These are phyloP conservation scores for Hepatocystis sp. DNA, from an alignment of 169 alveolate genomes.

Conservation along the genomic window DNA sequence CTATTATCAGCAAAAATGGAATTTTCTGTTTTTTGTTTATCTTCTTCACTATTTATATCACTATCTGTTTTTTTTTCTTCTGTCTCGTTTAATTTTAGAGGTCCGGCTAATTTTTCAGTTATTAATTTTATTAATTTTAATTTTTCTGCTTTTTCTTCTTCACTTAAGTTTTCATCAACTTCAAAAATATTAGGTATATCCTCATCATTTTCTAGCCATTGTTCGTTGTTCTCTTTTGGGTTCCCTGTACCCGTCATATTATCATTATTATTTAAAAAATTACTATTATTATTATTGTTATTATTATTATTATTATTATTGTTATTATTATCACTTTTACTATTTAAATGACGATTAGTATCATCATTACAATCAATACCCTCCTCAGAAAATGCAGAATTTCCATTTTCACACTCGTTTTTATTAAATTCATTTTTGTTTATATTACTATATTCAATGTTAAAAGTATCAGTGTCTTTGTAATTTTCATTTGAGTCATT, in stretches of 20 bases:
- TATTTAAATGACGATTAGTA: too few relatives aligned
- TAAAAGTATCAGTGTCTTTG: too few relatives aligned
- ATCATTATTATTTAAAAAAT: neutral
- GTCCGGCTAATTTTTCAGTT: conserved; percentile 74
- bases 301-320: neutral
- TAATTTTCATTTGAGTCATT: too few relatives aligned
- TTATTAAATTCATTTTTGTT: too few relatives aligned
- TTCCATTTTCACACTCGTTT: too few relatives aligned
- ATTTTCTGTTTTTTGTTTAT: conserved; percentile 8
- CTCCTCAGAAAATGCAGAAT: too few relatives aligned
- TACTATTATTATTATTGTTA: neutral
- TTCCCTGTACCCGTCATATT: neutral
- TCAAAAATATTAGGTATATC: conserved; percentile 70
- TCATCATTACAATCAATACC: too few relatives aligned
- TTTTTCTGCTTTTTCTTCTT: conserved; percentile 67
- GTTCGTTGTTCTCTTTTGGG: conserved; percentile 2
- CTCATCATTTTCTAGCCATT: conserved; percentile 67
- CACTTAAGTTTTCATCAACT: conserved; percentile 72
- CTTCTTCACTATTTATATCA: neutral
- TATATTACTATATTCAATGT: too few relatives aligned
- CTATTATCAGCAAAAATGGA: conserved; percentile 83
- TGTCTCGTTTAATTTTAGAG: conserved; percentile 29
- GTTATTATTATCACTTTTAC: neutral
- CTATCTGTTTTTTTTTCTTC: conserved; percentile 4
- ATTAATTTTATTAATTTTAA: conserved; percentile 49